Conservation (phyloP, 768 basidiomycete genomes). For the Tylopilus felleus region DNA sequence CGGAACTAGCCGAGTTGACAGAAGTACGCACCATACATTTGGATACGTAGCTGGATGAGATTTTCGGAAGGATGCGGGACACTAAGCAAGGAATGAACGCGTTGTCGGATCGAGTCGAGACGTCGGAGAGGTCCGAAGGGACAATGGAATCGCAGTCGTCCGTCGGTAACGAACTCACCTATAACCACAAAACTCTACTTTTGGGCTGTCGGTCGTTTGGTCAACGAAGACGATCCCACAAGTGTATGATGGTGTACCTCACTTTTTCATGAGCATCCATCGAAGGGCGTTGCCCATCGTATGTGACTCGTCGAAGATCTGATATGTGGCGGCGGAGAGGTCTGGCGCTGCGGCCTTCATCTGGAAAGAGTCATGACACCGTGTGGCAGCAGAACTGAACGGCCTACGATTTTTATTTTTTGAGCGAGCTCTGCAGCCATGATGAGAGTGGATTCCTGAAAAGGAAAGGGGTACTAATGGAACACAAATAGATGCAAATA, state of each 20-base stretch:
- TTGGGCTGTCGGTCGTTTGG: conserved; percentile 63
- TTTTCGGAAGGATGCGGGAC: conserved; percentile 95
- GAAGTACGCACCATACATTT: conserved; percentile 91
- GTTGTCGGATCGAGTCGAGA: not conserved
- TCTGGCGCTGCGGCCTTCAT: conserved; percentile 80
- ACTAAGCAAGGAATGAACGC: conserved; percentile 16
- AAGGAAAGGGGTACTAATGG: not conserved
- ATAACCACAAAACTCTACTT: conserved; percentile 98
- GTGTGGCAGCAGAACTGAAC: not conserved
- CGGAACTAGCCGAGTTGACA: not conserved
- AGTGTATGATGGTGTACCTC: conserved; percentile 25
- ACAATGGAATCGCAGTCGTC: conserved; percentile 15
- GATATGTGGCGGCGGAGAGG: conserved; percentile 86
- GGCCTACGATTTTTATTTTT: conserved; percentile 34
- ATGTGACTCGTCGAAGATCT: conserved; percentile 91
- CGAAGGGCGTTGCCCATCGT: conserved; percentile 92
- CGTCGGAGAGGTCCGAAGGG: not conserved
- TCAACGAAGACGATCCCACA: not conserved
- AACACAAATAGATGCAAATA: not conserved
- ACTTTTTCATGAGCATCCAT: conserved; percentile 99
- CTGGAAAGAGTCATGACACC: conserved; percentile 42
- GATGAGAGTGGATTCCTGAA: not conserved
- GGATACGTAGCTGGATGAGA: conserved; percentile 93
- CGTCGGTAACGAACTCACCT: conserved; percentile 48
- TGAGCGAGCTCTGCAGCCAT: conserved; percentile 19